Evolutionary conservation across 768 basidiomycete species (phyloP).

Genomic region (Mycena crocata): DNA sequence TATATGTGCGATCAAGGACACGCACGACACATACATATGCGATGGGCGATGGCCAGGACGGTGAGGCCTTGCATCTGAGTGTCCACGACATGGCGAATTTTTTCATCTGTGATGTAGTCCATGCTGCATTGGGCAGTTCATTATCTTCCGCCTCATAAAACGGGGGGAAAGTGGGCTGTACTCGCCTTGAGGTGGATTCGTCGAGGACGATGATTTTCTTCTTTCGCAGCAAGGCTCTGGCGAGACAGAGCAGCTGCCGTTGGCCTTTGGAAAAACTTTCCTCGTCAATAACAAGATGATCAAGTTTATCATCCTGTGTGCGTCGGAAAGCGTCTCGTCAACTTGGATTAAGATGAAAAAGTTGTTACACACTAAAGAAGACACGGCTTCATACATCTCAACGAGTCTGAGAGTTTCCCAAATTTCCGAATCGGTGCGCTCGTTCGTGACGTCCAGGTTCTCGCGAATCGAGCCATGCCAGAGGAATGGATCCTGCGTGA

Average conservation of each 20-base stretch:
- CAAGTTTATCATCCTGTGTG: conserved; percentile 20
- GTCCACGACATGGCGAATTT: conserved; percentile 21
- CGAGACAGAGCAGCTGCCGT: conserved; percentile 26
- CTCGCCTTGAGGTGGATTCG: conserved; percentile 24
- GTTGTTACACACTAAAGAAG: conserved; percentile 6
- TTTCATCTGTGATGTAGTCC: conserved; percentile 23
- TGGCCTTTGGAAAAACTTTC: conserved; percentile 27
- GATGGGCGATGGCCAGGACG: conserved; percentile 21
- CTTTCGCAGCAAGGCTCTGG: conserved; percentile 19
- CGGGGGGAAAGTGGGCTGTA: neutral
- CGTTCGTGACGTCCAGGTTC: conserved; percentile 15
- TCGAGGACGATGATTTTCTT: conserved; percentile 25
- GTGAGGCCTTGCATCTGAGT: conserved; percentile 26
- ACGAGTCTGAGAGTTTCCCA: conserved; percentile 27
- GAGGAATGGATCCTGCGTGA: conserved; percentile 24
- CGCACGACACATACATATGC: conserved; percentile 23
- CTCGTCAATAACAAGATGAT: conserved; percentile 24
- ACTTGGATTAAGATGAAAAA: neutral
- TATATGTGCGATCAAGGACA: neutral
- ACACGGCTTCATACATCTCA: conserved; percentile 27
- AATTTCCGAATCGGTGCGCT: conserved; percentile 17
- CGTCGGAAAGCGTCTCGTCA: conserved; percentile 9
- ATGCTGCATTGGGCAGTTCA: conserved; percentile 15
- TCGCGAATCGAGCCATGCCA: conserved; percentile 24
- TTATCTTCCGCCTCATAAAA: neutral